phyloP scores from a whole-genome alignment of 1,139 yeast genomes.

The Diutina mesorugosa region DNA sequence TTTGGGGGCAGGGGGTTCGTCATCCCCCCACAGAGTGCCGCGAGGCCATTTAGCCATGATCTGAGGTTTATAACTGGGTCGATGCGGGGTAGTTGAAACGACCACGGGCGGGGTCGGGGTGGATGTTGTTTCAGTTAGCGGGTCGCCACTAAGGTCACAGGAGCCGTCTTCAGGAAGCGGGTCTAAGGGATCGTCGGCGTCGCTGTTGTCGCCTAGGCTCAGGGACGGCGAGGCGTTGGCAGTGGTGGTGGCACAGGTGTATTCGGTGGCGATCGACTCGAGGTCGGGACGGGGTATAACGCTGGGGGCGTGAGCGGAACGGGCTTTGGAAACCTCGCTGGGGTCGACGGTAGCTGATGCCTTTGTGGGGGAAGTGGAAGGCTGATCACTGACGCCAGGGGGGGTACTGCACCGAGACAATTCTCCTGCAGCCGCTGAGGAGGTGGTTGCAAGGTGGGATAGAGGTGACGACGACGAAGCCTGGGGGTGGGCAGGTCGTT shows the following conservation, averaged over 20 bases:
- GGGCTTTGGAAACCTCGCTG: background rate
- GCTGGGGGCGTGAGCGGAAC: background rate
- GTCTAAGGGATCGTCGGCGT: background rate
- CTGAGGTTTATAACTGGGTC: background rate
- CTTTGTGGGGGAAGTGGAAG: background rate
- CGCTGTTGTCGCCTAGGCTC: background rate
- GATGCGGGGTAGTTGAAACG: background rate
- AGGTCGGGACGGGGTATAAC: background rate
- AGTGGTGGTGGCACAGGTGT: background rate
- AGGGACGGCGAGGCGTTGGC: background rate
- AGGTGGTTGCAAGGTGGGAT: background rate
- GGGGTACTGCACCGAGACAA: background rate
- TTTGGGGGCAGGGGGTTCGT: background rate
- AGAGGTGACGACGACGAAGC: background rate
- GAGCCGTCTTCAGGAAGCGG: background rate
- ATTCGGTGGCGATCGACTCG: conserved; percentile 1
- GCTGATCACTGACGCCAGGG: background rate
- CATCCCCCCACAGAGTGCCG: background rate
- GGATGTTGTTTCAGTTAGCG: background rate
- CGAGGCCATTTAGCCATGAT: background rate
- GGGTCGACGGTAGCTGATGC: background rate
- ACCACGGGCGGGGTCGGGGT: background rate
- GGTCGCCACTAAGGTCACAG: background rate
- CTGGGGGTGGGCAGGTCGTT: background rate
- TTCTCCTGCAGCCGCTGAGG: background rate